phyloP scores from a whole-genome alignment of 139 green algal genomes.

The Chlorella sp. region DNA sequence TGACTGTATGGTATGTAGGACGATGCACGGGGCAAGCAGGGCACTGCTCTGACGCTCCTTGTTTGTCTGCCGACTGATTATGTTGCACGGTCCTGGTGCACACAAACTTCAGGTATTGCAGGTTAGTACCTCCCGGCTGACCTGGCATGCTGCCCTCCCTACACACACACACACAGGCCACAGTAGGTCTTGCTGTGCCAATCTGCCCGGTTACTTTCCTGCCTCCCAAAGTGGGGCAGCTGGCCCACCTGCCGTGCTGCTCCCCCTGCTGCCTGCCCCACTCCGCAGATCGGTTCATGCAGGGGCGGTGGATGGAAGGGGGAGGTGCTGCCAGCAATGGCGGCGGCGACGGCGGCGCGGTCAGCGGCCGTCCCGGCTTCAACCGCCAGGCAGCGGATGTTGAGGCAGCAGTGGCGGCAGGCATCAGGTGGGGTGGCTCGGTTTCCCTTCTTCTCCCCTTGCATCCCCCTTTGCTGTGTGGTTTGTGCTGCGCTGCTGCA shows the following conservation, averaged over 20 bases:
- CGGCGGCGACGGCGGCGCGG: too few species aligned
- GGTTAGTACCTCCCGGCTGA: background rate
- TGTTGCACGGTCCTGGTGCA: too few species aligned
- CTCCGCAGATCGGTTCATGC: slow-evolving; percentile 14
- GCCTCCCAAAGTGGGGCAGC: too few species aligned
- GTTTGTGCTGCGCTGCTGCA: background rate
- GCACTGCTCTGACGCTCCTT: too few species aligned
- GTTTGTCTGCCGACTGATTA: too few species aligned
- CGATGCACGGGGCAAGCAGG: too few species aligned
- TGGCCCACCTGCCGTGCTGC: background rate
- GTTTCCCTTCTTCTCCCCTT: too few species aligned
- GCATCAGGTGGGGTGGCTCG: background rate
- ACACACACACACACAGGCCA: too few species aligned
- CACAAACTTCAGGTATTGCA: background rate
- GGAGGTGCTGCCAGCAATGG: background rate
- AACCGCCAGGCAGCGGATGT: background rate
- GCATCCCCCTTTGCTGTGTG: background rate
- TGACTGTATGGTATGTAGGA: too few species aligned
- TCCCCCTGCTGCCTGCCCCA: background rate
- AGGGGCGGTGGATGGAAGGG: background rate
- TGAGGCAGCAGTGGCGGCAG: background rate
- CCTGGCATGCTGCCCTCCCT: background rate
- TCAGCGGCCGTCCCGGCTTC: too few species aligned
- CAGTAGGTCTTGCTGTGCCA: too few species aligned
- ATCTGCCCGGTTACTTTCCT: too few species aligned